Evolutionary conservation across 202 grass and related monocot species (phyloP).

Genomic region (Setaria viridis): DNA sequence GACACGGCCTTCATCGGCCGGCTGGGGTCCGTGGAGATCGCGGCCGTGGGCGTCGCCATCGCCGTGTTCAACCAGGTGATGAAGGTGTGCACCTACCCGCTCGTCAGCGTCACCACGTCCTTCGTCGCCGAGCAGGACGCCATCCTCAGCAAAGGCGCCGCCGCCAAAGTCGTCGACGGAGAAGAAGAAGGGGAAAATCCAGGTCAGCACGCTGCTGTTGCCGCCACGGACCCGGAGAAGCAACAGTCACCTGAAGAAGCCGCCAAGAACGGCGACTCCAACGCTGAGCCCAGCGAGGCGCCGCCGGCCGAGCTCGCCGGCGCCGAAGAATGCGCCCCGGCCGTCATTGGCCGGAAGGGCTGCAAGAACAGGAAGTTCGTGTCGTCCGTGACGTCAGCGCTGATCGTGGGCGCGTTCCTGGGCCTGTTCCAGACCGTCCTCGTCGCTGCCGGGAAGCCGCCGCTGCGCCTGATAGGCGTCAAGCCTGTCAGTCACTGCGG

Average conservation of each 20-base stretch:
- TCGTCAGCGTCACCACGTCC: conserved; percentile 35
- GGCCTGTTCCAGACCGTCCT: conserved; percentile 82
- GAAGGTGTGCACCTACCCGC: conserved; percentile 37
- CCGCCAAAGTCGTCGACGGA: background rate
- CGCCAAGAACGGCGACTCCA: background rate
- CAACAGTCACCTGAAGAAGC: background rate
- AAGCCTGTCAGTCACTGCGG: conserved; percentile 56
- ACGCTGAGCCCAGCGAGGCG: background rate
- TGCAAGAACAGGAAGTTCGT: conserved; percentile 64
- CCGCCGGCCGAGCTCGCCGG: background rate
- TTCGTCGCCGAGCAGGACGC: conserved; percentile 37
- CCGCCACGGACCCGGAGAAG: background rate
- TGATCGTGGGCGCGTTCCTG: conserved; percentile 77
- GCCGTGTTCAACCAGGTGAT: conserved; percentile 39
- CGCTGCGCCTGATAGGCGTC: conserved; percentile 72
- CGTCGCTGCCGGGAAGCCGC: conserved; percentile 65
- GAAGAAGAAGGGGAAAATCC: background rate
- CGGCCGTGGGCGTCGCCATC: conserved; percentile 20
- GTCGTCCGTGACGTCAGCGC: conserved; percentile 84
- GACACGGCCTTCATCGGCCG: conserved; percentile 35
- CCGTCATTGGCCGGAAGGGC: background rate
- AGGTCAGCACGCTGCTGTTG: too few species aligned
- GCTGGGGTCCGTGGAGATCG: conserved; percentile 35
- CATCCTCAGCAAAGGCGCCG: conserved; percentile 4
- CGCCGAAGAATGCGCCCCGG: background rate